A percentile compares a stretch with the other conserved stretches of the same genome.
Evolutionary conservation across 495 filamentous ascomycete genomes (phyloP).

Genomic region (Tetracladium setigerum): DNA sequence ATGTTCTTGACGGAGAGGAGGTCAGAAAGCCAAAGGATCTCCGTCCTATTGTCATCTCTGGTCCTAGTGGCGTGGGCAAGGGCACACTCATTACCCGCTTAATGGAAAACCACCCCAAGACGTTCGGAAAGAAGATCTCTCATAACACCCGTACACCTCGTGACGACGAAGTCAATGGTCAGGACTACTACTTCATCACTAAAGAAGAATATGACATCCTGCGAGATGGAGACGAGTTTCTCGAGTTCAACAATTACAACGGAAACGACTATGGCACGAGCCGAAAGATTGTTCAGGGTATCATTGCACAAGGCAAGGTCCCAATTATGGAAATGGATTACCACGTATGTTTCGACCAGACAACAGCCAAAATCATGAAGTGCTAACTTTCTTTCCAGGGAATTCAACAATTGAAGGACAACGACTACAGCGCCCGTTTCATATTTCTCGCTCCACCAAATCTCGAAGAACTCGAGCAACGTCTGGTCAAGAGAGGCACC

Average conservation of each 20-base stretch:
- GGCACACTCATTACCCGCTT: slow-evolving; percentile 31
- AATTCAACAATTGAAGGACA: slow-evolving; percentile 67
- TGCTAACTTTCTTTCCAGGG: slow-evolving; percentile 35
- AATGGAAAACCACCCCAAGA: slow-evolving; percentile 31
- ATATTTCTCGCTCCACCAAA: slow-evolving; percentile 66
- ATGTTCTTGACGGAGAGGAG: slow-evolving; percentile 21
- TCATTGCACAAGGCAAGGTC: slow-evolving; percentile 39
- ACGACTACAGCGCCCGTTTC: slow-evolving; percentile 60
- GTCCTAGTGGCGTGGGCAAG: slow-evolving; percentile 29
- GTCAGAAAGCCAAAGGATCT: slow-evolving; percentile 29
- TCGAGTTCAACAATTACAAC: slow-evolving; percentile 37
- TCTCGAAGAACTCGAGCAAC: slow-evolving; percentile 48
- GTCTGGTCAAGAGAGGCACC: slow-evolving; percentile 38
- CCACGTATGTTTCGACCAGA: slow-evolving; percentile 17
- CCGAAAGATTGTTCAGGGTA: slow-evolving; percentile 33
- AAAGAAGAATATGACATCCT: slow-evolving; percentile 38
- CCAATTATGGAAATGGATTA: slow-evolving; percentile 51
- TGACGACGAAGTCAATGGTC: slow-evolving; percentile 34
- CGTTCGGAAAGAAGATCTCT: slow-evolving; percentile 31
- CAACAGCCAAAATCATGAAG: background rate
- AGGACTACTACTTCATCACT: slow-evolving; percentile 39
- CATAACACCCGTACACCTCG: slow-evolving; percentile 36
- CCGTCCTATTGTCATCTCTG: slow-evolving; percentile 39
- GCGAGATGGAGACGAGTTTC: slow-evolving; percentile 42
- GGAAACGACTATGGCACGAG: slow-evolving; percentile 38